Evolutionary conservation across 2,329 filamentous ascomycete genomes (phyloP).

Genomic region (Daldinia sp.): DNA sequence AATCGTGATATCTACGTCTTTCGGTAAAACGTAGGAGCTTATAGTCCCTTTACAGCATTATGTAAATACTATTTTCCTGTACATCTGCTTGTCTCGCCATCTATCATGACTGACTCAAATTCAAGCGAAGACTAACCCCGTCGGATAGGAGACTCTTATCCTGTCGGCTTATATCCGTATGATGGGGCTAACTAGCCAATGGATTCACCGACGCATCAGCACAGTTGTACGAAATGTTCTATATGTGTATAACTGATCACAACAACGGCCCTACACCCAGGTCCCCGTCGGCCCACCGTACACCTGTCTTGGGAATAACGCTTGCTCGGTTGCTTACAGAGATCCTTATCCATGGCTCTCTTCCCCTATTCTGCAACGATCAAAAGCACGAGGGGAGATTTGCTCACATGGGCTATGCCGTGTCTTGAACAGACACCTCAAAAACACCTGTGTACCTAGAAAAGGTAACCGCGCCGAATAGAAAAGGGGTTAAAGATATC

Average conservation of each 20-base stretch:
- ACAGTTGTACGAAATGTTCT: neutral
- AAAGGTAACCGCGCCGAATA: too few species aligned
- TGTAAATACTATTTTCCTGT: too few species aligned
- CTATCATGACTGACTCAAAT: too few species aligned
- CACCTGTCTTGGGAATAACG: neutral
- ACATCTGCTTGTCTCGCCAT: too few species aligned
- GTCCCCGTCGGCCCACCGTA: neutral
- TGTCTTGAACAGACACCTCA: neutral
- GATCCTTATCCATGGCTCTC: neutral
- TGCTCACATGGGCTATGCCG: neutral
- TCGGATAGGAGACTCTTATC: neutral
- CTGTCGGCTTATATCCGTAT: neutral
- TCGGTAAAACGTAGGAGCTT: too few species aligned
- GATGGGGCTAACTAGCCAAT: neutral
- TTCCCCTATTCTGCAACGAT: neutral
- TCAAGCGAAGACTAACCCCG: neutral
- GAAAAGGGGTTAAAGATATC: too few species aligned
- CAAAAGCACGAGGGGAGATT: neutral
- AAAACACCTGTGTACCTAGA: neutral
- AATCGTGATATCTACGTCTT: too few species aligned
- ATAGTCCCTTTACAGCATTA: too few species aligned
- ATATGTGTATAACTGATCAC: neutral
- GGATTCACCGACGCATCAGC: neutral
- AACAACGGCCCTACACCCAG: neutral
- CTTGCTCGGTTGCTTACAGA: neutral